These are phyloP conservation scores for Aspergillus ostianus DNA, from an alignment of 495 filamentous ascomycete genomes.

Conservation along the genomic window DNA sequence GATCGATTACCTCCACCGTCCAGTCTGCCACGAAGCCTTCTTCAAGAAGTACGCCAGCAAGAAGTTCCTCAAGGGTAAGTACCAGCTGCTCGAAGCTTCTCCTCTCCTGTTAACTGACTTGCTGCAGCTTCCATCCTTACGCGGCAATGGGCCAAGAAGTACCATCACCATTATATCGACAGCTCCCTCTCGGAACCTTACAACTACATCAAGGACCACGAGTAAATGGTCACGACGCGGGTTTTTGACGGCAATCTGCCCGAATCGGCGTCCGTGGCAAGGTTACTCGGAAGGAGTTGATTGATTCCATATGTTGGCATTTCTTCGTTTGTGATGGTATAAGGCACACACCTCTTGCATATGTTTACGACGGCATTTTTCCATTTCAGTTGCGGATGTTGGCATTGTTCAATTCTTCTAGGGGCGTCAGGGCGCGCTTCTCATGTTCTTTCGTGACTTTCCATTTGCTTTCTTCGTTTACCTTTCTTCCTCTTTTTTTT, in stretches of 20 bases:
- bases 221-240: slow-evolving; percentile 31
- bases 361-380: slow-evolving; percentile 46
- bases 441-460: slow-evolving; percentile 18
- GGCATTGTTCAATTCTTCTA: slow-evolving; percentile 32
- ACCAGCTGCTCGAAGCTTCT: not conserved
- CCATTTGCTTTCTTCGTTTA: slow-evolving; percentile 17
- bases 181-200: slow-evolving; percentile 37
- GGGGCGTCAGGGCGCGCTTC: slow-evolving; percentile 41
- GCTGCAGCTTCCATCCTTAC: slow-evolving; percentile 80
- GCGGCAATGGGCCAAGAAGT: slow-evolving; percentile 88
- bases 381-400: slow-evolving; percentile 42
- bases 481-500: slow-evolving; percentile 18
- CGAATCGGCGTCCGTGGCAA: slow-evolving; percentile 14
- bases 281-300: slow-evolving; percentile 28
- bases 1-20: slow-evolving; percentile 89
- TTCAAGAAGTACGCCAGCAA: slow-evolving; percentile 99
- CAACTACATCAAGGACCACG: slow-evolving; percentile 37
- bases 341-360: slow-evolving; percentile 40
- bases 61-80: slow-evolving; percentile 91
- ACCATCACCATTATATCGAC: slow-evolving; percentile 45
- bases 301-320: slow-evolving; percentile 46
- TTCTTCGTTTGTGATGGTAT: slow-evolving; percentile 44
- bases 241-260: slow-evolving; percentile 25
- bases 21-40: slow-evolving; percentile 92
- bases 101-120: slow-evolving; percentile 15